These are phyloP conservation scores for Elongisporangium prolatum DNA, from an alignment of 352 stramenopile species.

Conservation along the genomic window DNA sequence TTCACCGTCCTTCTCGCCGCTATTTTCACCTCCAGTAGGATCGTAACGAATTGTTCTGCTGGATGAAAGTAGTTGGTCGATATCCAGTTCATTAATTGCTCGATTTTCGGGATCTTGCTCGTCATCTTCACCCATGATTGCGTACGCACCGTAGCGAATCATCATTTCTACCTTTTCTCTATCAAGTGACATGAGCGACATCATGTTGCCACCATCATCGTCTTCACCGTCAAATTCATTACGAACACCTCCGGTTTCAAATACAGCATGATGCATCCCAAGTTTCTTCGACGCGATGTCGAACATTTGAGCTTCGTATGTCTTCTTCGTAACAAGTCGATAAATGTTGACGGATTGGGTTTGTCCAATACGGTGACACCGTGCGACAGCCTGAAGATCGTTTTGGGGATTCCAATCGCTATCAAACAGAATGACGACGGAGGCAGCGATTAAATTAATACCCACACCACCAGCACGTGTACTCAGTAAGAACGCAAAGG, in stretches of 20 bases:
- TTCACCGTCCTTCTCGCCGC: conserved; percentile 34
- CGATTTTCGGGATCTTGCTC: conserved; percentile 88
- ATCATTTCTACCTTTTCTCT: conserved; percentile 99
- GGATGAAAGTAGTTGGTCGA: conserved; percentile 77
- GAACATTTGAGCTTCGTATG: conserved; percentile 99
- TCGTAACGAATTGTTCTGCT: conserved; percentile 89
- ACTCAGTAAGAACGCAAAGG: conserved; percentile 96
- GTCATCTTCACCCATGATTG: conserved; percentile 96
- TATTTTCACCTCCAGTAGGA: conserved; percentile 46
- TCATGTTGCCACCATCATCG: conserved; percentile 89
- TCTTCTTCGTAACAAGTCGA: conserved; percentile 98
- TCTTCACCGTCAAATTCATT: conserved; percentile 94
- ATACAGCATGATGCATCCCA: conserved; percentile 97
- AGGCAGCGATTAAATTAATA: conserved; percentile 94
- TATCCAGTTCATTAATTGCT: conserved; percentile 88
- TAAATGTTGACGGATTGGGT: conserved; percentile 99
- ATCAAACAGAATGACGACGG: conserved; percentile 88
- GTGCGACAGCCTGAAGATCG: conserved; percentile 96
- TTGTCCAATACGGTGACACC: conserved; percentile 99
- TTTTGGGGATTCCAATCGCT: conserved; percentile 99
- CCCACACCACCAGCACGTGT: conserved; percentile 97
- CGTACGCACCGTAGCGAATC: conserved; percentile 97
- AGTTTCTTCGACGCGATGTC: conserved; percentile 98
- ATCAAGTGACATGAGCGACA: conserved; percentile 90
- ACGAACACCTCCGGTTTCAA: conserved; percentile 91